Conservation (phyloP, 163 green algal genomes). For the Scenedesmus sp. region DNA sequence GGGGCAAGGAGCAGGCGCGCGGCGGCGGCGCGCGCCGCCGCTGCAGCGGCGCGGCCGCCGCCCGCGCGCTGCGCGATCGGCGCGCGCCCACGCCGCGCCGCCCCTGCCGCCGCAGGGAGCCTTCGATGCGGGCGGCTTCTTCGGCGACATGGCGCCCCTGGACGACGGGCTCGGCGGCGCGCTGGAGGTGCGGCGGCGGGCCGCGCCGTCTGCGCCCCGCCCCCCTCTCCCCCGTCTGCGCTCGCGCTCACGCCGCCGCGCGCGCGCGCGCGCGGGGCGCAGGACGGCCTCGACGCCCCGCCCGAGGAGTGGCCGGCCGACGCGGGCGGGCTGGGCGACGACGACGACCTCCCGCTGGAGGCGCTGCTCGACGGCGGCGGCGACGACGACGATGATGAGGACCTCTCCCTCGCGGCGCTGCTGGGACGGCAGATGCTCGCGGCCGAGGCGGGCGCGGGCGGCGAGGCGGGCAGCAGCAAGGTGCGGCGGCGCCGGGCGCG, state of each 20-base stretch:
- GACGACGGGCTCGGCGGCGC: conserved; percentile 38
- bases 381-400: conserved; percentile 36
- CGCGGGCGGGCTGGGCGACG: conserved; percentile 19
- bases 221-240: too few relatives aligned
- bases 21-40: neutral
- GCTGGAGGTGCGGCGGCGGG: conserved; percentile 55
- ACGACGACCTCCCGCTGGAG: conserved; percentile 35
- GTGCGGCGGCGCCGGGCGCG: neutral
- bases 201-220: conserved; percentile 55
- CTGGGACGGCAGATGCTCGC: conserved; percentile 41
- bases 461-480: conserved; percentile 26
- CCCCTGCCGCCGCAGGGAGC: conserved; percentile 18
- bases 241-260: too few relatives aligned
- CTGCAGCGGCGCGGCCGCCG: too few relatives aligned
- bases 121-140: conserved; percentile 45
- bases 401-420: conserved; percentile 56
- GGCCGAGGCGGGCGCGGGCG: neutral
- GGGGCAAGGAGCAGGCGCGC: conserved; percentile 18
- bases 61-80: too few relatives aligned
- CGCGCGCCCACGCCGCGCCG: too few relatives aligned
- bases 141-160: conserved; percentile 35
- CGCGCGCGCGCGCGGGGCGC: neutral
- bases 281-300: conserved; percentile 75
- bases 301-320: conserved; percentile 65
- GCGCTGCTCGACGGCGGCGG: conserved; percentile 24